phyloP scores from a whole-genome alignment of 164 flowering plant species.

The Brasenia schreberi region DNA sequence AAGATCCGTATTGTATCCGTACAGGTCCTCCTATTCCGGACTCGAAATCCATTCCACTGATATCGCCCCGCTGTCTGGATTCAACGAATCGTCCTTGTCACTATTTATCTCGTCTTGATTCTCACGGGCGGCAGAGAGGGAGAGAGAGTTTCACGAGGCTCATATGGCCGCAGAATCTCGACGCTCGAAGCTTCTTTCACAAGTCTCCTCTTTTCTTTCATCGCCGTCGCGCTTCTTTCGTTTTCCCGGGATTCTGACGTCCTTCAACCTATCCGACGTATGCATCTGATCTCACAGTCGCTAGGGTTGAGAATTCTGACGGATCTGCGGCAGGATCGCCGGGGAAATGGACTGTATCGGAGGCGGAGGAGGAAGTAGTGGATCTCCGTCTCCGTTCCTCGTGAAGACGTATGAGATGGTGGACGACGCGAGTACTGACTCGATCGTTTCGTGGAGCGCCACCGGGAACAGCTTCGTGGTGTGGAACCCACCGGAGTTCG shows the following conservation, averaged over 20 bases:
- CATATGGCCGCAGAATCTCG: neutral
- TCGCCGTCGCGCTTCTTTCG: neutral
- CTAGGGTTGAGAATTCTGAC: neutral
- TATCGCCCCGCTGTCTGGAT: neutral
- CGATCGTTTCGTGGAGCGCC: slow-evolving; percentile 72
- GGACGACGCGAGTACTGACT: slow-evolving; percentile 60
- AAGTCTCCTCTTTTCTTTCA: neutral
- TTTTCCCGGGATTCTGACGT: neutral
- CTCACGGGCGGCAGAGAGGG: neutral
- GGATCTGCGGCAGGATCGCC: neutral
- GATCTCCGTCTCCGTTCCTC: slow-evolving; percentile 76
- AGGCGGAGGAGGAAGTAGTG: slow-evolving; percentile 29
- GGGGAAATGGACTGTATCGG: neutral
- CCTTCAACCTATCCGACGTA: neutral
- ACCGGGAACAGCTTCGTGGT: slow-evolving; percentile 53
- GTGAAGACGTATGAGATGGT: slow-evolving; percentile 82
- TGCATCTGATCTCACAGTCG: neutral
- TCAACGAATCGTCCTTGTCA: neutral
- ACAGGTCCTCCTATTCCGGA: neutral
- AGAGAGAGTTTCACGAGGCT: neutral
- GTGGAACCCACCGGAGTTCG: slow-evolving; percentile 78
- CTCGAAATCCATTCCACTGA: neutral
- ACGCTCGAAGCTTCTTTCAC: neutral
- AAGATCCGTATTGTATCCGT: too few species aligned
- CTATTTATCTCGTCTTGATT: neutral